Evolutionary conservation across 371 early-diverging fungal species (phyloP).

Genomic region (Funneliformis caledonium): DNA sequence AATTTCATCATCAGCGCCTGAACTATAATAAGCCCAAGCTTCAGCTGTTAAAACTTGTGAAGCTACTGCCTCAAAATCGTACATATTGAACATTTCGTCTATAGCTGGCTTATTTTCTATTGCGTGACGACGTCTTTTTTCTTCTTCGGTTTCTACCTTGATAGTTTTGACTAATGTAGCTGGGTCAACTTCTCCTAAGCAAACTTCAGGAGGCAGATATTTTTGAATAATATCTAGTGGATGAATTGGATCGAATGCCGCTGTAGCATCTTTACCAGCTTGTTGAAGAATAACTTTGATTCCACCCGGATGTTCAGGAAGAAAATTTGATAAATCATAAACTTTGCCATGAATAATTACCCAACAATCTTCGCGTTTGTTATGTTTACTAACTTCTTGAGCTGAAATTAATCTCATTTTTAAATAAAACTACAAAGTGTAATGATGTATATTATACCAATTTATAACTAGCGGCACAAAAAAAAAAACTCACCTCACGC

Average conservation of each 20-base stretch:
- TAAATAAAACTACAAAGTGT: neutral
- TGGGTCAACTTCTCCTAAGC: slow-evolving; percentile 58
- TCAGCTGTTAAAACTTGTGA: slow-evolving; percentile 58
- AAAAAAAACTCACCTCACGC: too few species aligned
- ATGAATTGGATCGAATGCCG: slow-evolving; percentile 79
- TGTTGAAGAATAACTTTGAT: slow-evolving; percentile 67
- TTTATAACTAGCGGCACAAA: too few species aligned
- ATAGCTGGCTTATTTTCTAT: slow-evolving; percentile 61
- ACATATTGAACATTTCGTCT: slow-evolving; percentile 66
- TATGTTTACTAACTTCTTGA: slow-evolving; percentile 75
- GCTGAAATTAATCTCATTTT: slow-evolving; percentile 36
- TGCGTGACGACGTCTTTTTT: slow-evolving; percentile 45
- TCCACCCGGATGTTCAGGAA: slow-evolving; percentile 68
- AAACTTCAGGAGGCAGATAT: slow-evolving; percentile 58
- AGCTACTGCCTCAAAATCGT: slow-evolving; percentile 81
- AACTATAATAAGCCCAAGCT: slow-evolving; percentile 88
- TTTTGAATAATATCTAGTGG: slow-evolving; percentile 63
- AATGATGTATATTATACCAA: too few species aligned
- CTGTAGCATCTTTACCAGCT: slow-evolving; percentile 82
- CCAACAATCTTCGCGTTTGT: slow-evolving; percentile 69
- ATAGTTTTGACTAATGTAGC: slow-evolving; percentile 42
- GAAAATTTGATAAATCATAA: slow-evolving; percentile 70
- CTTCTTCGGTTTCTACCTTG: slow-evolving; percentile 50
- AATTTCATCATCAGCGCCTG: slow-evolving; percentile 84
- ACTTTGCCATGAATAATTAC: slow-evolving; percentile 77